These are phyloP conservation scores for Scutellaria minor DNA, from an alignment of 257 asterid genomes.

Conservation along the genomic window DNA sequence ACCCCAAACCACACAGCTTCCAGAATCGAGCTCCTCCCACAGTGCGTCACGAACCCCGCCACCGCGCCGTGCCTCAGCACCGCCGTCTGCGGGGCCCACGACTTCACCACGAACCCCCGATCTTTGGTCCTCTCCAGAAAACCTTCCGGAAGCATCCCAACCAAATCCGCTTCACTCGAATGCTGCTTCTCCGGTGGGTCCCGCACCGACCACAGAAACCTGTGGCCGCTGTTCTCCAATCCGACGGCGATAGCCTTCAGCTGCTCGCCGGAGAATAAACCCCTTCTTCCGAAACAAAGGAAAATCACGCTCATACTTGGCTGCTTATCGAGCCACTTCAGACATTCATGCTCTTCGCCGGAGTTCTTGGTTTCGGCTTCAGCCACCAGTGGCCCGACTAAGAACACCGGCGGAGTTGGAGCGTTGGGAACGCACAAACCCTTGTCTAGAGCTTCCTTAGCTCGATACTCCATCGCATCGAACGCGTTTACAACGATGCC, in stretches of 20 bases:
- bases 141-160: conserved; percentile 50
- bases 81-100: conserved; percentile 70
- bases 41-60: conserved; percentile 71
- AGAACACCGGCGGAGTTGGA: conserved; percentile 55
- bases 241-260: conserved; percentile 50
- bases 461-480: conserved; percentile 38
- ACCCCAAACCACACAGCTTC: conserved; percentile 33
- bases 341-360: conserved; percentile 32
- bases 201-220: conserved; percentile 46
- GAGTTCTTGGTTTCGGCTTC: neutral
- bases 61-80: conserved; percentile 57
- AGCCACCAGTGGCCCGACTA: conserved; percentile 48
- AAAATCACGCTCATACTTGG: conserved; percentile 53
- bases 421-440: conserved; percentile 46
- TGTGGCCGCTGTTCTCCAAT: conserved; percentile 54
- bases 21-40: conserved; percentile 65
- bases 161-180: conserved; percentile 11
- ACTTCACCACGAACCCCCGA: conserved; percentile 50
- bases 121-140: conserved; percentile 51
- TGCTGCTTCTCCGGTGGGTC: conserved; percentile 26
- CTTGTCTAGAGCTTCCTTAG: conserved; percentile 39
- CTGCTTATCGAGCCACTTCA: conserved; percentile 64
- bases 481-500: conserved; percentile 40
- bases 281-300: conserved; percentile 65
- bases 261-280: conserved; percentile 36